Evolutionary conservation across 164 flowering plant species (phyloP), one percentile per base, ranked within the genome.

Genomic region (Euptelea pleiosperma): DNA sequence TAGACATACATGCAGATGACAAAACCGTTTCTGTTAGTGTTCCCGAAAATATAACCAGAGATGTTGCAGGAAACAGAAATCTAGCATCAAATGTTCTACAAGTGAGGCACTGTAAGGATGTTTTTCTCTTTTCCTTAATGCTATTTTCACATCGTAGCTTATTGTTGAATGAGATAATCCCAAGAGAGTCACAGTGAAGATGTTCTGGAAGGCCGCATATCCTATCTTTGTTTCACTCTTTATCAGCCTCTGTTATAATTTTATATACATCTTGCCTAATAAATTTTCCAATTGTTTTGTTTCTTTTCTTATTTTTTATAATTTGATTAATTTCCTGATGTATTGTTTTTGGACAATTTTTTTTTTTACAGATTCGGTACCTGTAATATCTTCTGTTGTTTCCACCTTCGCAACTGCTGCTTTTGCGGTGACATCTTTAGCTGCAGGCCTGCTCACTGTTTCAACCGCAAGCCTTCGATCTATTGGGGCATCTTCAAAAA

Each of bases 31-130:
- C 82, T n/a, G 60, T 93, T 29, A 66, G 55, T 47, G 68, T 93
- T 60, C 96, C 92, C 57, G 97, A 89, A 72, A 87, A 89, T 63
- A 71, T 72, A 18, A 89, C 98, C 3, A 62, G 63, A 16, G 98
- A 93, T 81, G 86, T 93, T 61, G 86, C 97, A 24, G 98, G 96
- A 67, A 93, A 93, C 72, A 68, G 56, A 64, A 93, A 93, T 65
- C 64, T 75, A 39, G 78, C 87, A 36, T 93, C 98, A 39, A 87
- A 93, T 59, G 30, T 78, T 66, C 79, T 93, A 43, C 86, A 79
- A 75, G 80, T 89, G 75, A 74, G 71, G 67, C 96, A 86, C 66
- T 89, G 98, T 93, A 86, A 82, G 91, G 42, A 55, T 58, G 44
- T 31, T 28, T 16, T 21, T 29, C 22, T 45, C 31, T 34, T 40